Evolutionary conservation across 495 filamentous ascomycete species (phyloP), one percentile per base, ranked within the genome.

Genomic region (Aspergillus homomorphus): DNA sequence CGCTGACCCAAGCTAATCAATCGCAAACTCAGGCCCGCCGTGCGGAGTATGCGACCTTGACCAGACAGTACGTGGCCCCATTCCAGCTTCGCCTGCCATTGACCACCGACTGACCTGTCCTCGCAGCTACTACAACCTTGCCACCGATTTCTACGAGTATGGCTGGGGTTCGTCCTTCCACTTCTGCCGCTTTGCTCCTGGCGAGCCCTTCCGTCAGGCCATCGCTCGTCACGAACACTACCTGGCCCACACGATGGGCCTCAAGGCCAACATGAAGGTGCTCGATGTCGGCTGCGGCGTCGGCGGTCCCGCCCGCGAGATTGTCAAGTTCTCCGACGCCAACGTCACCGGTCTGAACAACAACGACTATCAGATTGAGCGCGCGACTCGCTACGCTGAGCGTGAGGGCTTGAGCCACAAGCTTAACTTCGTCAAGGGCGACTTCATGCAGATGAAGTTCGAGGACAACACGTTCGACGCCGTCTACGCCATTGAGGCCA

Each of bases 401-500:
- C 87, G 87, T 66, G 91, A 96, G 70, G 89, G 89, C 53, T 78
- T 98, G 38, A 82, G 87, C 3, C 69, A 91, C 65, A 90, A 96
- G 78, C 76, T 97, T 68, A 84, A 81, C 66, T 98, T 91, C 63
- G 87, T 90, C 60, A 97, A 98, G 84, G 93, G 94, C 48, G 95
- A 98, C 66, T 98, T 98, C 78, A 98, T 97, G 93, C 94, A 98
- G 86, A 98, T 98, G 93, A 87, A 84, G 33, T 98, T 98, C 81
- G 88, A 90, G 49, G 84, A 91, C 64, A 89, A 95, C 79, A 80
- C 72, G 49, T 98, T 98, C 75, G 95, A 98, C 61, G 91, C 89
- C 63, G 94, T 98, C 48, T 98, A 98, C 68, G 94, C 95, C 59
- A 98, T 98, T 67, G 94, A 98, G 75, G 94, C 94, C 7, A 98